These are phyloP conservation scores for Aspergillus puulaauensis DNA, from an alignment of 2,329 filamentous ascomycete species.

Conservation along the genomic window DNA sequence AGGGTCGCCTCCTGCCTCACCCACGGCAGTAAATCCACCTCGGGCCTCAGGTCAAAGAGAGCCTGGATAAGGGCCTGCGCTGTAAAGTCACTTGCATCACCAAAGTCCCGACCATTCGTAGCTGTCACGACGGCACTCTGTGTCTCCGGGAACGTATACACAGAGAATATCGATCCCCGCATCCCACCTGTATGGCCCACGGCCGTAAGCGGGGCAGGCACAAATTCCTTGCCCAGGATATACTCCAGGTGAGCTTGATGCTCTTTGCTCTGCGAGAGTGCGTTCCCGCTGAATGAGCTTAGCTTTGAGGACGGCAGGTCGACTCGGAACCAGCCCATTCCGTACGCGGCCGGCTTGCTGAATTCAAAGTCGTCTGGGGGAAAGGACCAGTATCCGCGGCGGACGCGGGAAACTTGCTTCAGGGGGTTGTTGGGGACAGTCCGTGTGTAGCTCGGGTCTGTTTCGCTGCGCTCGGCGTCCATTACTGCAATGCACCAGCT, in stretches of 20 bases:
- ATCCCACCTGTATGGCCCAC: slow-evolving; percentile 28
- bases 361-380: slow-evolving; percentile 12
- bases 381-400: slow-evolving; percentile 18
- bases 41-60: slow-evolving; percentile 16
- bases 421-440: slow-evolving; percentile 13
- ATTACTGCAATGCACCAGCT: slow-evolving; percentile 23
- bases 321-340: slow-evolving; percentile 24
- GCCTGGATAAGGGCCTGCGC: slow-evolving; percentile 17
- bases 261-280: neutral
- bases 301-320: slow-evolving; percentile 22
- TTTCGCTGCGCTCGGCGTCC: slow-evolving; percentile 15
- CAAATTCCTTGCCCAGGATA: slow-evolving; percentile 6
- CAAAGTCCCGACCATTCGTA: slow-evolving; percentile 19
- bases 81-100: slow-evolving; percentile 17
- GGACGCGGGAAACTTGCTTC: slow-evolving; percentile 18
- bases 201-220: slow-evolving; percentile 10
- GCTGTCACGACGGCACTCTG: slow-evolving; percentile 26
- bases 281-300: slow-evolving; percentile 14
- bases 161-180: slow-evolving; percentile 17
- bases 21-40: slow-evolving; percentile 12
- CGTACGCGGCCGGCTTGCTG: slow-evolving; percentile 19
- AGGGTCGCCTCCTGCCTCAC: slow-evolving; percentile 11
- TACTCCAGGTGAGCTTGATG: neutral
- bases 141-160: slow-evolving; percentile 28
- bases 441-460: neutral